Percentiles rank a stretch among this genome's conserved stretches.
Conservation (phyloP, 2,329 filamentous ascomycete species). For the Paracoccidioides lutzii region DNA sequence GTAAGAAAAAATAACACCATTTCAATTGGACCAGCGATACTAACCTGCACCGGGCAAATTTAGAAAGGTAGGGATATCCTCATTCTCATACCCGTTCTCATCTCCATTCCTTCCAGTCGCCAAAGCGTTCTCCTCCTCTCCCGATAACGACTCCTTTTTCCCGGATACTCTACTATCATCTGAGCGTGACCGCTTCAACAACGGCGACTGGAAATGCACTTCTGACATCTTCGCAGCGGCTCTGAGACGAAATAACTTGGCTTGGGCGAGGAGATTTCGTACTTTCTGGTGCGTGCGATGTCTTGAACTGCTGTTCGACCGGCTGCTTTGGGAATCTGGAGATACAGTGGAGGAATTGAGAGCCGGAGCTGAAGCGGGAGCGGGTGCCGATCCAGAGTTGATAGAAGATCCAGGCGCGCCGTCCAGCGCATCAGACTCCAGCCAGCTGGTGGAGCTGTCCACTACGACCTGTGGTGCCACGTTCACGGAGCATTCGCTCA, state of each 20-base stretch:
- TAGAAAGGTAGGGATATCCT: conserved; percentile 26
- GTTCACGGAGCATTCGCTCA: conserved; percentile 21
- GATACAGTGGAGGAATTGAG: background rate
- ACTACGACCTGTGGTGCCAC: conserved; percentile 28
- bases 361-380: background rate
- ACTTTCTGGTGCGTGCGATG: conserved; percentile 25
- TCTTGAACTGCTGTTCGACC: conserved; percentile 2
- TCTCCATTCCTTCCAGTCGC: conserved; percentile 14
- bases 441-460: conserved; percentile 32
- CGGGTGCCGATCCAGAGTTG: background rate
- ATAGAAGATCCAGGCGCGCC: conserved; percentile 12
- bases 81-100: conserved; percentile 5
- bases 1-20: too few relatives aligned
- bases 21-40: conserved; percentile 7
- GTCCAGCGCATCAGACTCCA: conserved; percentile 29
- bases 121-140: conserved; percentile 10
- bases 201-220: conserved; percentile 23
- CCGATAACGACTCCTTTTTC: conserved; percentile 3
- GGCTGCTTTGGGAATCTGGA: background rate
- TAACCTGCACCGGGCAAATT: conserved; percentile 27
- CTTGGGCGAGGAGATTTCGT: conserved; percentile 29
- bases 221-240: conserved; percentile 31
- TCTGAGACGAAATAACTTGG: conserved; percentile 28
- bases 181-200: conserved; percentile 27
- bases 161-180: conserved; percentile 21